Evolutionary conservation across 179 eudicot species (phyloP), one percentile per base, ranked within the genome.

Genomic region (Gypsophila paniculata): DNA sequence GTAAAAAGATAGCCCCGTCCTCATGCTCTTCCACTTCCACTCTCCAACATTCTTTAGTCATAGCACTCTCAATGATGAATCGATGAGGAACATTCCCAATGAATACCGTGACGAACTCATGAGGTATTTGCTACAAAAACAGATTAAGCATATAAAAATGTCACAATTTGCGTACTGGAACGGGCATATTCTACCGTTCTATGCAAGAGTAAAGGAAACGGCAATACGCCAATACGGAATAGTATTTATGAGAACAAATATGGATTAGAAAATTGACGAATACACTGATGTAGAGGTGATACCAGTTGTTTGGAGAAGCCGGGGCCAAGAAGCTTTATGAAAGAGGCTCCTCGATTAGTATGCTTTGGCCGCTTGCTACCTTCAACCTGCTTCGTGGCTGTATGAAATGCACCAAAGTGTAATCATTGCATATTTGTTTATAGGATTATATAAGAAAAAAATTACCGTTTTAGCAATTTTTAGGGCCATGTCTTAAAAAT

Each of bases 11-110:
- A 55, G 49, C 25, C 10, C 72, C 75, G 68, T 79, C 34, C 34
- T 29, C 34, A 4, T 29, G 76, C 58, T n/a, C n/a, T n/a, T 79
- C 78, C 23, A 79, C 65, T 60, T 75, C 76, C 14, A 79, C 78
- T 46, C 82, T 59, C 78, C 78, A 79, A 60, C 76, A 75, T 42
- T 71, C 67, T 22, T 38, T 75, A 19, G 65, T 75, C 22, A 61
- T 18, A 51, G 26, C 48, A 68, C 58, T 65, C 68, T 79, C 82
- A 5, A 79, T 59, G 65, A 79, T 75, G 60, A 79, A 75, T 19
- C 82, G 82, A 67, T 66, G 82, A 66, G 82, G 82, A 60, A 79
- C 39, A 61, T 55, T 25, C 23, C 76, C 78, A 54, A 61, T 75
- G 65, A 79, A 36, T 59, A 59, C 71, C 36, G 21, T 10, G 22